Conservation (phyloP, 768 basidiomycete species). For the Albatrellus ellisii region DNA sequence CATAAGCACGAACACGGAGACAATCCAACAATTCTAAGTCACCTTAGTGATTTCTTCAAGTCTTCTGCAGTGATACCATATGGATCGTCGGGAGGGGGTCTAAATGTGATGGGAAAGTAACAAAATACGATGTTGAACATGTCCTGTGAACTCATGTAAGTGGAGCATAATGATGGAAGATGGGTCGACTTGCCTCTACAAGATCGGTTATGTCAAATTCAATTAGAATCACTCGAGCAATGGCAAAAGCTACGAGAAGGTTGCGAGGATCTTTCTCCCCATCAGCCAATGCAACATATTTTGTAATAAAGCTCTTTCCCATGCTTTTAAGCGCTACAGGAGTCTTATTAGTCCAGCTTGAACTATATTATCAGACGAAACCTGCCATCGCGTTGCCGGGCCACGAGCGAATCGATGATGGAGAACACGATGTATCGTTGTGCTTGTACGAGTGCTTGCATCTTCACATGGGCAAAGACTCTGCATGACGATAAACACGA, state of each 20-base stretch:
- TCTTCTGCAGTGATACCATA: conserved; percentile 87
- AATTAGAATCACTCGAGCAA: conserved; percentile 72
- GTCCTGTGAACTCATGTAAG: conserved; percentile 34
- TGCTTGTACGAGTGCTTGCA: conserved; percentile 72
- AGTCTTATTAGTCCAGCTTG: conserved; percentile 5
- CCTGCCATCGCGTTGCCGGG: conserved; percentile 45
- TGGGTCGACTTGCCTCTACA: conserved; percentile 50
- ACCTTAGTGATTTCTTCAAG: conserved; percentile 63
- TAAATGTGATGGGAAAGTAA: conserved; percentile 97
- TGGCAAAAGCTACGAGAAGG: conserved; percentile 78
- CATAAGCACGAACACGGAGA: not conserved
- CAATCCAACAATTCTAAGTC: conserved; percentile 5
- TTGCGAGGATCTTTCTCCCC: conserved; percentile 98
- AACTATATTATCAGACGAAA: not conserved
- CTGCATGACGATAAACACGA: conserved; percentile 25
- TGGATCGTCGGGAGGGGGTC: conserved; percentile 87
- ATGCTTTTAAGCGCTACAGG: conserved; percentile 51
- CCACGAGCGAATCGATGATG: conserved; percentile 69
- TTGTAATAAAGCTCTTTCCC: conserved; percentile 58
- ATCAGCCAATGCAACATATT: conserved; percentile 73
- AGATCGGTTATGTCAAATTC: conserved; percentile 72
- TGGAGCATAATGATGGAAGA: not conserved
- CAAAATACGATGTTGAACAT: conserved; percentile 94
- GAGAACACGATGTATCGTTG: conserved; percentile 71
- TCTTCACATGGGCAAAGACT: conserved; percentile 64